Percentiles rank a stretch among this genome's conserved stretches.
Evolutionary conservation across 2,329 filamentous ascomycete species (phyloP).

Genomic region (Plectosphaerella sp.): DNA sequence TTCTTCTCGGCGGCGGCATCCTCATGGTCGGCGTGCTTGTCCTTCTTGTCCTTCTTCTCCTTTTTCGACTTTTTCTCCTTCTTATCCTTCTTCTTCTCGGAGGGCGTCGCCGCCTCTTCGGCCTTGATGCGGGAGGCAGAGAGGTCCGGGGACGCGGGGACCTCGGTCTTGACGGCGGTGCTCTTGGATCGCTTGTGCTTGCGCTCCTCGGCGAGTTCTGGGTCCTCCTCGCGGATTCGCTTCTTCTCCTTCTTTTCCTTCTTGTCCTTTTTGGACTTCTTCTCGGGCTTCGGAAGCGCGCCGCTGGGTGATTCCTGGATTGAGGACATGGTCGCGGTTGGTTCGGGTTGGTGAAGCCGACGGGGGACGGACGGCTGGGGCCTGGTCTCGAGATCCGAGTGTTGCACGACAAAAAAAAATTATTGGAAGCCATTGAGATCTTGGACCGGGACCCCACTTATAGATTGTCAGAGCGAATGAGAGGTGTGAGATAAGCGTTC

Average conservation of each 20-base stretch:
- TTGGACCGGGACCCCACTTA: neutral
- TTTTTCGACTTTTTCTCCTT: conserved; percentile 28
- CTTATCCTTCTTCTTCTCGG: conserved; percentile 26
- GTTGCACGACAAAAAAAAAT: neutral
- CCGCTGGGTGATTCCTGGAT: conserved; percentile 22
- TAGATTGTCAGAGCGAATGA: neutral
- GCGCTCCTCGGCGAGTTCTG: conserved; percentile 31
- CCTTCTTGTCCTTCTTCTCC: conserved; percentile 13
- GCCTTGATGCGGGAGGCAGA: conserved; percentile 13
- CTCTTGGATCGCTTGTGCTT: conserved; percentile 48
- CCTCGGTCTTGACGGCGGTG: conserved; percentile 16
- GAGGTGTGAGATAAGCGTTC: neutral
- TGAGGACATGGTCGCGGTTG: conserved; percentile 24
- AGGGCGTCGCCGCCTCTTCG: conserved; percentile 20
- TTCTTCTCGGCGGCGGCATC: conserved; percentile 12
- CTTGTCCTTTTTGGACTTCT: conserved; percentile 33
- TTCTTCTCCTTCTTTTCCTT: conserved; percentile 34
- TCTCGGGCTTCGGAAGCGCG: conserved; percentile 26
- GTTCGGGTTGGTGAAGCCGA: neutral
- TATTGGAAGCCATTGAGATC: neutral
- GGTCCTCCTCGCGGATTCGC: conserved; percentile 39
- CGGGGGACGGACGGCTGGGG: neutral
- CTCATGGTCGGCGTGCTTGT: conserved; percentile 4
- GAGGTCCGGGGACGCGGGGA: conserved; percentile 7
- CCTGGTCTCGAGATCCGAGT: neutral